Base-by-base conservation (phyloP, 768 basidiomycete genomes). In the Imleria badia region DNA sequence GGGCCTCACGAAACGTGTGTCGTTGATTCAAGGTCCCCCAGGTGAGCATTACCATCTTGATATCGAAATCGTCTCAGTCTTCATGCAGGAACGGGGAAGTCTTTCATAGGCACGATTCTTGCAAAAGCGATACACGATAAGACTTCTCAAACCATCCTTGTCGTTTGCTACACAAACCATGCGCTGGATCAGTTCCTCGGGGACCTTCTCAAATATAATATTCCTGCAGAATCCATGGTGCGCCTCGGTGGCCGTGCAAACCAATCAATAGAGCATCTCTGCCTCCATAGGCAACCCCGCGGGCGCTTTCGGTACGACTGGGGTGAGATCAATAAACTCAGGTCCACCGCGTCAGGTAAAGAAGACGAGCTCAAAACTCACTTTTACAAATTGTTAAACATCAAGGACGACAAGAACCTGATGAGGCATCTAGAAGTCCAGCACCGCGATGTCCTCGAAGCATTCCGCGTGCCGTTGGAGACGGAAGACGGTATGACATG, bases 131-230 rank as follows among this genome's bases (percentile, higher is more conserved):
- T 87, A 11, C 78, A 86, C 41, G 77, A 81, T n/a, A 60, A 66
- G 46, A 79, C 79, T 0, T 6, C 54, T 0, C 68, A 74, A 36
- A 80, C 67, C 0, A 85, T 88, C 19, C 77, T 88, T 7, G 81
- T 88, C 15, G 81, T 85, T 30, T 87, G 85, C 60, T 87, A 81
- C 52, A 89, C 86, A 1, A 89, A 89, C 52, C 87, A 89, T 52
- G 87, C 87, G 0, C 75, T 89, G 0, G 87, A 88, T 61, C 82
- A 87, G 54, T 84, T 89, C 50, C 73, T 89, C 6, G 76, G 79
- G 20, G 80, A 83, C 49, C 76, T 89, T 6, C 65, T 87, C 15
- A 72, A 78, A 31, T 81, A 82, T 34, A 81, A 78, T 1, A 84
- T 88, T 3, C 81, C 84, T 1, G 48, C 52, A 0, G 4, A 35